Percentiles rank a stretch among this genome's conserved stretches.
Conservation (phyloP, 2,329 filamentous ascomycete genomes). For the Coccinonectria pachysandricola region DNA sequence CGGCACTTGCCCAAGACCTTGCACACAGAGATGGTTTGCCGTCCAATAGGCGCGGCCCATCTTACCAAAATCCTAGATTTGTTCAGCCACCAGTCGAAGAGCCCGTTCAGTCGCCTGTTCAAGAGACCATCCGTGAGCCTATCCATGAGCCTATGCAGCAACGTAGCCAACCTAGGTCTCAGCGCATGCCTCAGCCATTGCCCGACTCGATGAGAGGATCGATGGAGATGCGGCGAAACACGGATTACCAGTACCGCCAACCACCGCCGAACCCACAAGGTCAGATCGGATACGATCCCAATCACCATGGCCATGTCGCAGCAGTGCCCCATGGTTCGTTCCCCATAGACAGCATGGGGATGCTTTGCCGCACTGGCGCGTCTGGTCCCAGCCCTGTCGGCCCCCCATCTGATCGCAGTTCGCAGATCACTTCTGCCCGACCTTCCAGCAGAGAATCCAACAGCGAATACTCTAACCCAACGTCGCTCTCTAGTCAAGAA, state of each 20-base stretch:
- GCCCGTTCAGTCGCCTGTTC: conserved; percentile 6
- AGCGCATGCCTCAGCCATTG: conserved; percentile 6
- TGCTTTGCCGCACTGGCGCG: conserved; percentile 41
- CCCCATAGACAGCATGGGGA: too few relatives aligned
- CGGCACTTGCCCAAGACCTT: conserved; percentile 59
- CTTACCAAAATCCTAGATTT: too few relatives aligned
- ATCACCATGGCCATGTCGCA: too few relatives aligned
- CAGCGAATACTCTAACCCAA: conserved; percentile 63
- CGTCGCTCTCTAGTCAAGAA: conserved; percentile 67
- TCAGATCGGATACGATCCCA: conserved; percentile 15
- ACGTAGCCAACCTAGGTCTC: conserved; percentile 2
- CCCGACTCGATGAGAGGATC: conserved; percentile 10
- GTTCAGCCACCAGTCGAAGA: conserved; percentile 45
- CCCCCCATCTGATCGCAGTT: conserved; percentile 48
- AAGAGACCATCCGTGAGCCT: not conserved
- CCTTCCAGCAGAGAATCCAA: conserved; percentile 87
- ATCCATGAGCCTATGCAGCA: conserved; percentile 2
- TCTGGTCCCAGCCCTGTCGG: conserved; percentile 53
- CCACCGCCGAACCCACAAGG: conserved; percentile 1
- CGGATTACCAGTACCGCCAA: conserved; percentile 5
- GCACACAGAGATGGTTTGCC: conserved; percentile 42
- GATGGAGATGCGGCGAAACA: conserved; percentile 10
- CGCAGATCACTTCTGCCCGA: conserved; percentile 48
- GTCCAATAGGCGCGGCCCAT: conserved; percentile 39
- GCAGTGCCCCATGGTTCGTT: too few relatives aligned